Evolutionary conservation across 768 basidiomycete genomes (phyloP), one percentile per base, ranked within the genome.

Genomic region (Leccinum arenicola): DNA sequence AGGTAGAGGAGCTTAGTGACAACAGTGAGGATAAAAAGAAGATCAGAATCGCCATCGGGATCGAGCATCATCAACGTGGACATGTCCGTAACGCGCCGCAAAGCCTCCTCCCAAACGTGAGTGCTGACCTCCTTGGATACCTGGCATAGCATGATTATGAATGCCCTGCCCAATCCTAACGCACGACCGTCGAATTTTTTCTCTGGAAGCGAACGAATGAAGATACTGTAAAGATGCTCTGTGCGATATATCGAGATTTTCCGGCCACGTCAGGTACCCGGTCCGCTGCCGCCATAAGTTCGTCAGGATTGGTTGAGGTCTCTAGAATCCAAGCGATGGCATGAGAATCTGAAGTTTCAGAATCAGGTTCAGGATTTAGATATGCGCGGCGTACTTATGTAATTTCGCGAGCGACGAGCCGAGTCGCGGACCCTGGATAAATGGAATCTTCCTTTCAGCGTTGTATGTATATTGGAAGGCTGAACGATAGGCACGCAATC

Each of bases 261-360:
- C 40, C 15, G 56, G 59, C 64, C 64, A 64, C 29, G 57, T 54
- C 63, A 14, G 63, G 55, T 6, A 64, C 64, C 15, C 64, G 50
- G 17, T 48, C 52, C 15, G 56, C 64, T 17, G 59, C 64, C 7
- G 55, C 49, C 45, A 56, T 51, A 52, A 64, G 50, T n/a, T 45
- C 35, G 51, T 59, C 61, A 4, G 54, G 61, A 60, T 68, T 52
- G 5, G 54, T 66, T 9, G 67, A 68, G 6, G 52, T 68, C 25
- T 68, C 61, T 11, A 68, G 55, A 4, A 68, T 38, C 66, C 66
- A 68, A 48, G 54, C 47, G 6, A 69, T 62, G 6, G 64, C 36
- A 33, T 25, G 55, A 36, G 60, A 19, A 23, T 58, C 52, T 23
- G 45, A 45, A 25, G 27, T 11, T 17, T 2, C 17, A n/a, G 33